Percentiles rank a stretch among this genome's conserved stretches.
phyloP scores from a whole-genome alignment of 2,329 filamentous ascomycete species.

The Xylariales sp. region DNA sequence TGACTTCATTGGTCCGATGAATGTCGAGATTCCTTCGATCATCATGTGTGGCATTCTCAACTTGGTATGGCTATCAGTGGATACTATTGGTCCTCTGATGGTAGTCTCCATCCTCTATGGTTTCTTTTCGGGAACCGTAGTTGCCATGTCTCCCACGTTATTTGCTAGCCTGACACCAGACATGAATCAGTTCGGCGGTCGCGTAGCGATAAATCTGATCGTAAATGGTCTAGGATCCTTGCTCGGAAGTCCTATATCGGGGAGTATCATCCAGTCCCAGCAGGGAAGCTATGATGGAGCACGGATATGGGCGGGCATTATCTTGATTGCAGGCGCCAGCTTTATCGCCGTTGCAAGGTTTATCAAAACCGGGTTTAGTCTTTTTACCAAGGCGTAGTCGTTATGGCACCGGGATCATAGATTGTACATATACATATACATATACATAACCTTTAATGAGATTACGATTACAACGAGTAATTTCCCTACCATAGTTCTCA shows the following conservation, averaged over 20 bases:
- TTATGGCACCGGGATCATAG: too few species aligned
- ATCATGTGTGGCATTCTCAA: slow-evolving; percentile 28
- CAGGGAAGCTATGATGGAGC: slow-evolving; percentile 24
- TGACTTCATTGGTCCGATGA: slow-evolving; percentile 31
- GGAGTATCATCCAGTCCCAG: slow-evolving; percentile 19
- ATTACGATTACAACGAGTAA: too few species aligned
- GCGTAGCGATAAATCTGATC: slow-evolving; percentile 30
- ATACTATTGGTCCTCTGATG: slow-evolving; percentile 2
- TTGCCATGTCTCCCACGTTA: slow-evolving; percentile 32
- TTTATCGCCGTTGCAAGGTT: background rate
- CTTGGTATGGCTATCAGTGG: slow-evolving; percentile 28
- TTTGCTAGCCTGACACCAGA: slow-evolving; percentile 31
- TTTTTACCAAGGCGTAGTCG: background rate
- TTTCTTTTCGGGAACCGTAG: slow-evolving; percentile 35
- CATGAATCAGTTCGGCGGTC: slow-evolving; percentile 31
- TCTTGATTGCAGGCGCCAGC: background rate
- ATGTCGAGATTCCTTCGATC: slow-evolving; percentile 27
- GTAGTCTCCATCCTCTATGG: slow-evolving; percentile 26
- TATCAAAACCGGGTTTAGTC: background rate
- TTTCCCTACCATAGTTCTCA: too few species aligned
- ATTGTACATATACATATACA: too few species aligned
- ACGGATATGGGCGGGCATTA: slow-evolving; percentile 25
- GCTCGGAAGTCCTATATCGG: slow-evolving; percentile 24
- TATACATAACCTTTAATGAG: too few species aligned
- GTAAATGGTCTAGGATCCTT: slow-evolving; percentile 24